Conservation (phyloP, 805 yeast species). For the Candida koratica region DNA sequence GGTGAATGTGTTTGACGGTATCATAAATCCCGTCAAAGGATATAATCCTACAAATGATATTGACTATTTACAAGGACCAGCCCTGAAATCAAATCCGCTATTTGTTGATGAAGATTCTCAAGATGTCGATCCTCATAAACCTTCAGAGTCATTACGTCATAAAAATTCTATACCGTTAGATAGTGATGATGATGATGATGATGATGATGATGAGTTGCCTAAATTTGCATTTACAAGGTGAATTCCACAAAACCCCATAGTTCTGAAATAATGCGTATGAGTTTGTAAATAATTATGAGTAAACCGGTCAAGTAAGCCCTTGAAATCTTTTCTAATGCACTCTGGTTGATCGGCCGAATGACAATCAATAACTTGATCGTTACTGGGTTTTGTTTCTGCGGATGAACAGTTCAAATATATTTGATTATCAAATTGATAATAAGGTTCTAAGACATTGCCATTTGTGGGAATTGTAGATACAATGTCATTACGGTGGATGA, state of each 20-base stretch:
- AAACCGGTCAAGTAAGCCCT: constrained; percentile 9
- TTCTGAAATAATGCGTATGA: constrained; percentile 38
- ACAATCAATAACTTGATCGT: constrained; percentile 33
- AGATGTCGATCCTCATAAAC: constrained; percentile 7
- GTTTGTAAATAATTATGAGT: constrained; percentile 23
- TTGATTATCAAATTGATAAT: constrained; percentile 35
- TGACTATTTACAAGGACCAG: neutral
- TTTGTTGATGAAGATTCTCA: constrained; percentile 14
- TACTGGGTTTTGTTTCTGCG: constrained; percentile 21
- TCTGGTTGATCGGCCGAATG: constrained; percentile 20
- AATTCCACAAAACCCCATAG: constrained; percentile 32
- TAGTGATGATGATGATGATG: constrained; percentile 19
- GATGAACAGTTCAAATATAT: constrained; percentile 34
- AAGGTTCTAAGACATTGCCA: constrained; percentile 18
- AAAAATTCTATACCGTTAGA: too few relatives aligned
- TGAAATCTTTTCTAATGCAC: constrained; percentile 32
- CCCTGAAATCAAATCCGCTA: constrained; percentile 8
- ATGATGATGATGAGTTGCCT: constrained; percentile 30
- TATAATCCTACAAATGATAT: constrained; percentile 5
- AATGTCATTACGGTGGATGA: constrained; percentile 24
- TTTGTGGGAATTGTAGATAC: constrained; percentile 29
- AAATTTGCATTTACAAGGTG: constrained; percentile 29
- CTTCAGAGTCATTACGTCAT: too few relatives aligned
- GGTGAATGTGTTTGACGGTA: constrained; percentile 1
- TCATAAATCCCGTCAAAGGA: constrained; percentile 1